Conservation (phyloP, 495 filamentous ascomycete species). For the Podospora pseudoanserina region DNA sequence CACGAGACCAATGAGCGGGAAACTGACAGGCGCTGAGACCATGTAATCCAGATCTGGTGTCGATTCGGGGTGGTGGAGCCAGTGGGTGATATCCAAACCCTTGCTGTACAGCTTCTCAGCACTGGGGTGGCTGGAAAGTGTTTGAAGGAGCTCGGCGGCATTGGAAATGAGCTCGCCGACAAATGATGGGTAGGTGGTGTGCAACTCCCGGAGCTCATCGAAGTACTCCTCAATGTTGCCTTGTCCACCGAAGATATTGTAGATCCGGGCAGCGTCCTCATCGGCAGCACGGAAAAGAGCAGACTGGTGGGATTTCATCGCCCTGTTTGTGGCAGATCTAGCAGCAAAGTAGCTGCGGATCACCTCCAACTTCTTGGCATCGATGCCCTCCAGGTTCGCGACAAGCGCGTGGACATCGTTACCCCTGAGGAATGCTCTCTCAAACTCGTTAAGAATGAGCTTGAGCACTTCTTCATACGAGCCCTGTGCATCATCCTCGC, state of each 20-base stretch:
- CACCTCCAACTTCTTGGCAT: conserved; percentile 81
- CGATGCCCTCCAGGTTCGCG: conserved; percentile 78
- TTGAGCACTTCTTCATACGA: conserved; percentile 85
- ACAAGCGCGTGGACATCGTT: conserved; percentile 95
- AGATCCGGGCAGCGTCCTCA: conserved; percentile 73
- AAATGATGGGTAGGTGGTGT: conserved; percentile 84
- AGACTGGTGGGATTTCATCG: conserved; percentile 85
- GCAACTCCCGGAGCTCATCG: conserved; percentile 88
- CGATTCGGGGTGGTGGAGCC: conserved; percentile 80
- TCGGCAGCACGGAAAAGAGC: conserved; percentile 84
- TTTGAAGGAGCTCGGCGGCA: conserved; percentile 76
- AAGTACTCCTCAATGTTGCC: conserved; percentile 99
- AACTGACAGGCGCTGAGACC: conserved; percentile 92
- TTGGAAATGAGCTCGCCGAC: conserved; percentile 76
- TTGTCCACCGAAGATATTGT: conserved; percentile 96
- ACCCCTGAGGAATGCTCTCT: conserved; percentile 86
- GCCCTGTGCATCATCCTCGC: conserved; percentile 81
- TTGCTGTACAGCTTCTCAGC: conserved; percentile 95
- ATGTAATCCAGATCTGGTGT: conserved; percentile 95
- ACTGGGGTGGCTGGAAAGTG: conserved; percentile 76
- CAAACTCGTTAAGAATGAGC: conserved; percentile 87
- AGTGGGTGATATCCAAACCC: conserved; percentile 87
- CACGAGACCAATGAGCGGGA: conserved; percentile 92
- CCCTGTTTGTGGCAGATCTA: conserved; percentile 73
- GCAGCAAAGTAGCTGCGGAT: conserved; percentile 87